A percentile compares a stretch with the other conserved stretches of the same genome.
Conservation (phyloP, 257 asterid species). For the Primulina eburnea region DNA sequence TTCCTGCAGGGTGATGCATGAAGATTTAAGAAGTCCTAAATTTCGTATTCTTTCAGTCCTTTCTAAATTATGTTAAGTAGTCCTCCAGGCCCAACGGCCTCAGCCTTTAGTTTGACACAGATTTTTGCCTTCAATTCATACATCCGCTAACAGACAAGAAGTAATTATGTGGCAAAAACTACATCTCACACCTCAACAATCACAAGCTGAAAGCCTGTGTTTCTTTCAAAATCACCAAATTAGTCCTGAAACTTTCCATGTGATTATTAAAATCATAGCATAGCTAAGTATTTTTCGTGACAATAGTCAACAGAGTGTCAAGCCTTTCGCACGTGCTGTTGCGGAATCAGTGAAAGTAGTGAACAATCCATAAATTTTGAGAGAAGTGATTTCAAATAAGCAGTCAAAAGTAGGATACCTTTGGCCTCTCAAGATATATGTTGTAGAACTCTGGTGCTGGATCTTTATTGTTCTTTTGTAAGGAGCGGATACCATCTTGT, state of each 20-base stretch:
- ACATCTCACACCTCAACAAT: not conserved
- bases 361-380: constrained; percentile 17
- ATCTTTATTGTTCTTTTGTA: constrained; percentile 87
- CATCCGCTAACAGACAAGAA: constrained; percentile 2
- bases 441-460: constrained; percentile 98
- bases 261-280: not conserved
- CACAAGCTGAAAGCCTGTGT: constrained; percentile 8
- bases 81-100: not conserved
- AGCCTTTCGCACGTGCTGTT: not conserved
- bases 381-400: constrained; percentile 4
- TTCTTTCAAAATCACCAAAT: not conserved
- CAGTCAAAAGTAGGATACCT: constrained; percentile 48
- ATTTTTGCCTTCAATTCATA: not conserved
- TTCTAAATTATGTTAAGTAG: not conserved
- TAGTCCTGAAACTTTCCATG: not conserved
- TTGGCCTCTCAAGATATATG: constrained; percentile 96
- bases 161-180: not conserved
- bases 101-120: not conserved
- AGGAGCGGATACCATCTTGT: constrained; percentile 96
- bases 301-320: not conserved
- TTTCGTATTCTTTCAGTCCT: not conserved
- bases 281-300: not conserved
- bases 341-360: not conserved
- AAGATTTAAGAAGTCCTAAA: not conserved
- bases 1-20: not conserved